phyloP scores from a whole-genome alignment of 108 stramenopile genomes.

The Aurantiochytrium sp. region DNA sequence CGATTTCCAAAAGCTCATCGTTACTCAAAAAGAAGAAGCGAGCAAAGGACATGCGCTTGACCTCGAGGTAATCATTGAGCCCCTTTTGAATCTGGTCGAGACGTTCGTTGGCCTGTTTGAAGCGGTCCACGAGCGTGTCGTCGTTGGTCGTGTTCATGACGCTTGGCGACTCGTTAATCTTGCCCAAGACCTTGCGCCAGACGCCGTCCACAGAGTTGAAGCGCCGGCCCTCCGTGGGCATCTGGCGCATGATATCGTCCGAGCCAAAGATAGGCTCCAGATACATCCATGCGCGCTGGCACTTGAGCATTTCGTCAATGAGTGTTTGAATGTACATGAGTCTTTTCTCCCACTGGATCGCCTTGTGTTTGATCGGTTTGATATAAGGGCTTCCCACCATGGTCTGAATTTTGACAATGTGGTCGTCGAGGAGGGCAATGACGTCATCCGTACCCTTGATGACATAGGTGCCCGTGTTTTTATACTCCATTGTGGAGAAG shows the following conservation, averaged over 20 bases:
- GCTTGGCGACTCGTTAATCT: slow-evolving; percentile 45
- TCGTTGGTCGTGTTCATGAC: slow-evolving; percentile 50
- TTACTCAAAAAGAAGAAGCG: slow-evolving; percentile 64
- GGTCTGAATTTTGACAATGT: slow-evolving; percentile 66
- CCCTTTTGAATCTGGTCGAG: slow-evolving; percentile 61
- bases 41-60: slow-evolving; percentile 59
- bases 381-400: slow-evolving; percentile 62
- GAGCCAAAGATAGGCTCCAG: slow-evolving; percentile 60
- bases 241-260: slow-evolving; percentile 65
- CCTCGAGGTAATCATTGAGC: slow-evolving; percentile 60
- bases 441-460: slow-evolving; percentile 61
- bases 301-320: slow-evolving; percentile 54
- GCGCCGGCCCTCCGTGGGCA: slow-evolving; percentile 56
- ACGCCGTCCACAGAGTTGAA: slow-evolving; percentile 53
- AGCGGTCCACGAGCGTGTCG: slow-evolving; percentile 47
- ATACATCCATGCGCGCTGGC: slow-evolving; percentile 62
- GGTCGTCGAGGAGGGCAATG: slow-evolving; percentile 57
- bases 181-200: slow-evolving; percentile 52
- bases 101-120: slow-evolving; percentile 50
- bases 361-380: slow-evolving; percentile 44
- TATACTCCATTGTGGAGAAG: slow-evolving; percentile 59
- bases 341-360: slow-evolving; percentile 44
- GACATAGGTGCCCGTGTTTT: slow-evolving; percentile 53
- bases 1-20: slow-evolving; percentile 60
- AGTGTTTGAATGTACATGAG: slow-evolving; percentile 53